These are phyloP conservation scores for Lagerstroemia speciosa DNA, from an alignment of 345 rosid genomes.

Conservation along the genomic window DNA sequence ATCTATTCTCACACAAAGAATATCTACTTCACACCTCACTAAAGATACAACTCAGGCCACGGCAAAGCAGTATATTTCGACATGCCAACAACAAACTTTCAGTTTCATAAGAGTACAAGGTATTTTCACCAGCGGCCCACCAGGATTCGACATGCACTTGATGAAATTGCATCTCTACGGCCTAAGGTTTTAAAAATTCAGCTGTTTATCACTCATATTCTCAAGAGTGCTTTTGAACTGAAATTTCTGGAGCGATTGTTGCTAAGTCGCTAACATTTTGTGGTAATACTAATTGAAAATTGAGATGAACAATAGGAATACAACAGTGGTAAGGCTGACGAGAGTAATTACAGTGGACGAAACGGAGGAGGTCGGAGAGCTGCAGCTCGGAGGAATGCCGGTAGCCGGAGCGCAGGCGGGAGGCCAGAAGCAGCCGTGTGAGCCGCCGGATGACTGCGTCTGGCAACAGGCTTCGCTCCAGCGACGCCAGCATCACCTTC, in stretches of 20 bases:
- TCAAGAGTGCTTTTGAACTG: neutral
- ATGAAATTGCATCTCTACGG: neutral
- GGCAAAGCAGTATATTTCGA: neutral
- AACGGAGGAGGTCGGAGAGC: slow-evolving; percentile 55
- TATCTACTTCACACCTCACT: too few relatives aligned
- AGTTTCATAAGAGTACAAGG: neutral
- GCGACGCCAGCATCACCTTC: slow-evolving; percentile 36
- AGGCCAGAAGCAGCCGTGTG: slow-evolving; percentile 59
- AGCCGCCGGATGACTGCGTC: too few relatives aligned
- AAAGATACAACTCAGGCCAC: too few relatives aligned
- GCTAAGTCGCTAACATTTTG: neutral
- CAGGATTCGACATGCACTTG: neutral
- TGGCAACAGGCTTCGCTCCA: slow-evolving; percentile 69
- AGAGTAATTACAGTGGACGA: slow-evolving; percentile 34
- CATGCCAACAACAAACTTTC: neutral
- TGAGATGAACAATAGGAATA: neutral
- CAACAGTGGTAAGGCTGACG: neutral
- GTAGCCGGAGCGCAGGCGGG: slow-evolving; percentile 66
- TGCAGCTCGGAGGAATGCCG: slow-evolving; percentile 48
- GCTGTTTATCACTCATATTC: neutral
- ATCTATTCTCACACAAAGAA: too few relatives aligned
- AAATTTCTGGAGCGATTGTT: neutral
- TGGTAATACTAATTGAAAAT: neutral
- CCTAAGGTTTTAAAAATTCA: neutral
- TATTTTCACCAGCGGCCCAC: neutral